Evolutionary conservation across 2,329 filamentous ascomycete species (phyloP).

Genomic region (Metarhizium rileyi): DNA sequence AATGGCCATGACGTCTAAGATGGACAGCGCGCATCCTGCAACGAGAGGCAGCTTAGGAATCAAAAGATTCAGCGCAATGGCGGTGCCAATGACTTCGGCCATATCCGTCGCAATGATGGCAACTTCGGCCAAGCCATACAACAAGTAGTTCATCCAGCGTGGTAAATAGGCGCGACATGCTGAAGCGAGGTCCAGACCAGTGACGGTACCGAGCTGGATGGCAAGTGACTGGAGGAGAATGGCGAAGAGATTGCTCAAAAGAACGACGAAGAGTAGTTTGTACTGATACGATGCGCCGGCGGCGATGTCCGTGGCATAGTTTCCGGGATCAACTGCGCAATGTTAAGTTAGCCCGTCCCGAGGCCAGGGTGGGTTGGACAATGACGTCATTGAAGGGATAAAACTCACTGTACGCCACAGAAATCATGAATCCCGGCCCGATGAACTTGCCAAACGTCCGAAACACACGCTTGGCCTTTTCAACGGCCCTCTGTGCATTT

Average conservation of each 20-base stretch:
- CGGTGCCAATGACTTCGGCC: slow-evolving; percentile 62
- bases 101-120: slow-evolving; percentile 66
- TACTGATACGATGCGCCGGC: slow-evolving; percentile 58
- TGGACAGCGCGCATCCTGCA: slow-evolving; percentile 58
- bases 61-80: slow-evolving; percentile 59
- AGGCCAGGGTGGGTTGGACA: no score
- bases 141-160: slow-evolving; percentile 50
- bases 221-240: slow-evolving; percentile 60
- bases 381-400: no score
- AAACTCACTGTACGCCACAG: slow-evolving; percentile 45
- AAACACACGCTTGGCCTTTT: slow-evolving; percentile 10
- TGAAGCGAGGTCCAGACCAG: slow-evolving; percentile 56
- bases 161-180: slow-evolving; percentile 57
- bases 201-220: slow-evolving; percentile 61
- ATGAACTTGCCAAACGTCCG: slow-evolving; percentile 35
- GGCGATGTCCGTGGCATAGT: slow-evolving; percentile 62
- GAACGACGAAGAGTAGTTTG: slow-evolving; percentile 56
- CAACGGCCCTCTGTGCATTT: slow-evolving; percentile 5
- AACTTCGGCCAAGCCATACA: slow-evolving; percentile 55
- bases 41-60: slow-evolving; percentile 55
- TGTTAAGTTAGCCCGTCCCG: no score
- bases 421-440: slow-evolving; percentile 58
- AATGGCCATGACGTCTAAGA: slow-evolving; percentile 58
- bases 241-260: slow-evolving; percentile 61
- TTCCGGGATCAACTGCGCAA: slow-evolving; percentile 45